Percentiles rank a stretch among this genome's conserved stretches.
These are phyloP conservation scores for Juncus effusus DNA, from an alignment of 176 grass and related monocot species.

Conservation along the genomic window DNA sequence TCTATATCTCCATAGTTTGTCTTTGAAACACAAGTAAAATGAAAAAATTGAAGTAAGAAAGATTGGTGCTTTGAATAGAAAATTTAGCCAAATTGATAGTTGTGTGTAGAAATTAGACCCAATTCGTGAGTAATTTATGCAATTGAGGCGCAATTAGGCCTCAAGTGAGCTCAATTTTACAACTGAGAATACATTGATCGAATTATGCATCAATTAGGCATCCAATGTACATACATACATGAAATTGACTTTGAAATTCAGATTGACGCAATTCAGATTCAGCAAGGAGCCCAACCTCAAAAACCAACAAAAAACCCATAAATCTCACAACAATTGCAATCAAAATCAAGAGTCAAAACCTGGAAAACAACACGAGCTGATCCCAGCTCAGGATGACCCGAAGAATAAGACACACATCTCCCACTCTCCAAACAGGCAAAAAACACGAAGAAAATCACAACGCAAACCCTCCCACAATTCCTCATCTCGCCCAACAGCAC, in stretches of 20 bases:
- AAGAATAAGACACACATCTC: conserved; percentile 38
- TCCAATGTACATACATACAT: not conserved
- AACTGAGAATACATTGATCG: not conserved
- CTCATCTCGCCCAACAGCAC: not conserved
- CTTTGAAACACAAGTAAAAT: conserved; percentile 31
- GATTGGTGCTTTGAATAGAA: not conserved
- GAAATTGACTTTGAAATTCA: not conserved
- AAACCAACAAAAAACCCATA: not conserved
- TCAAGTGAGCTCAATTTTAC: not conserved
- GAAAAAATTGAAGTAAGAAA: not conserved
- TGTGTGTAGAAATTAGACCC: not conserved
- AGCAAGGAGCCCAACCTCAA: not conserved
- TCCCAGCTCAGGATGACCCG: conserved; percentile 55
- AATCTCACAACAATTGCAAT: not conserved
- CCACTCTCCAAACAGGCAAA: conserved; percentile 16
- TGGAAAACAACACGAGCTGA: conserved; percentile 91
- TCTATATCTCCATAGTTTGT: conserved; percentile 88
- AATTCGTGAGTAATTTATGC: not conserved
- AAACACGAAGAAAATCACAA: conserved; percentile 27
- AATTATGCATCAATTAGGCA: not conserved
- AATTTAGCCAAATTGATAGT: not conserved
- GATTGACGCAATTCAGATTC: not conserved
- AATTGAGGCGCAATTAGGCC: not conserved
- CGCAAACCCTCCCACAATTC: conserved; percentile 15
- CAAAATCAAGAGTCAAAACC: conserved; percentile 21